Evolutionary conservation across 2,329 filamentous ascomycete genomes (phyloP), one percentile per base, ranked within the genome.

Genomic region (Ascochyta viciae-villosae): DNA sequence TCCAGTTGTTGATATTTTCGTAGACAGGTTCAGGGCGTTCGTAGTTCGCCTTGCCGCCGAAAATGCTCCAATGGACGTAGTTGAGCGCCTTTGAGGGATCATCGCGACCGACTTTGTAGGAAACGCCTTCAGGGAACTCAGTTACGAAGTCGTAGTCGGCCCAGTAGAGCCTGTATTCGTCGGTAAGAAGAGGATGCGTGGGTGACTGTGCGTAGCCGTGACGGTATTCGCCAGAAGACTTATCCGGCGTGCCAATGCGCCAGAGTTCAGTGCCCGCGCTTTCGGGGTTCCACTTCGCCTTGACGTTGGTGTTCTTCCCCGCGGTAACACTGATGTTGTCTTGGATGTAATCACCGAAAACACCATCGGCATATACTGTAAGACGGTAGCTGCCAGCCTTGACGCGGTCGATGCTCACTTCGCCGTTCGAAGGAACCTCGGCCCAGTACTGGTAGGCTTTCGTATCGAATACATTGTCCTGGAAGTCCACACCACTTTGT

Each of bases 1-100:
- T 63, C 58, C 58, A 63, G 42, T 60, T 61, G 44, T 61, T 62
- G 46, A 63, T 47, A 47, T 80, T 78, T 19, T 78, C 76, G 44
- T 81, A 80, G 1, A 59, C 46, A 5, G 77, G 71, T 26, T 80
- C 72, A 0, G 80, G 71, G 0, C 83, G 76, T 3, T 77, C 49
- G 13, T 71, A 78, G 67, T 85, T 81, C 1, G 77, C 82, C 29
- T 81, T 74, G n/a, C 83, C 82, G 2, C 85, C 85, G 63, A 86
- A 87, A 9, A 85, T 83, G 56, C 81, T 83, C 86, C 86, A 88
- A 66, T 88, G 86, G 4, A 87, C 82, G 47, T 87, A 87, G 71
- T 88, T 88, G 55, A 86, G 76, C 59, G 86, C 84, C 4, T 73
- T 70, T 0, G 72, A 73, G 12, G 76, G 77, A 23, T 84, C 74